Percentiles rank a stretch among this genome's conserved stretches.
phyloP scores from a whole-genome alignment of 768 basidiomycete species.

The Pisolithus microcarpus region DNA sequence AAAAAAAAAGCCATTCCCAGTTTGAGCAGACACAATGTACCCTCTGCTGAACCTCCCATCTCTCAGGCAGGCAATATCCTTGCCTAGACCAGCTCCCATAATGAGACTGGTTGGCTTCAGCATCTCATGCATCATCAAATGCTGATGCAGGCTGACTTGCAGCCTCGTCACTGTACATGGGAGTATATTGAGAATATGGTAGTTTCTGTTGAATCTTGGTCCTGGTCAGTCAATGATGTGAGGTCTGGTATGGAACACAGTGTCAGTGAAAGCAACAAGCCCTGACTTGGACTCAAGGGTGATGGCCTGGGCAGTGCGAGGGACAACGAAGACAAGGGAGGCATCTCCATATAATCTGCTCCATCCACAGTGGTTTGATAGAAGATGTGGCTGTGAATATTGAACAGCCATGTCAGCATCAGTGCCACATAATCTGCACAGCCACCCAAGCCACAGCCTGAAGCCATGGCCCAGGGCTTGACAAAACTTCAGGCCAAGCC shows the following conservation, averaged over 20 bases:
- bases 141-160: constrained; percentile 41
- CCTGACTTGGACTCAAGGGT: constrained; percentile 17
- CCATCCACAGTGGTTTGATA: not conserved
- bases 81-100: constrained; percentile 96
- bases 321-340: constrained; percentile 24
- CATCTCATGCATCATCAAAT: constrained; percentile 65
- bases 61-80: constrained; percentile 96
- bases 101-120: constrained; percentile 95
- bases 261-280: constrained; percentile 22
- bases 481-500: no score
- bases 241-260: constrained; percentile 32
- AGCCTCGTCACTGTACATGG: constrained; percentile 69
- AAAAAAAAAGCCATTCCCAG: constrained; percentile 5
- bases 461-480: no score
- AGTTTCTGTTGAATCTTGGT: constrained; percentile 61
- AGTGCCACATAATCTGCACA: no score
- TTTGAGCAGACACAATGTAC: constrained; percentile 41
- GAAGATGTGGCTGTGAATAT: no score
- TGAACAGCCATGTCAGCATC: no score
- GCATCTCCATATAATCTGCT: constrained; percentile 32
- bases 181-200: constrained; percentile 81
- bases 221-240: constrained; percentile 32
- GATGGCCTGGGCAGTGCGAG: constrained; percentile 30
- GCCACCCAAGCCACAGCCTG: no score
- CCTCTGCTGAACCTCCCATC: constrained; percentile 98